These are phyloP conservation scores for Podaxis sp. DNA, from an alignment of 768 basidiomycete genomes.

Conservation along the genomic window DNA sequence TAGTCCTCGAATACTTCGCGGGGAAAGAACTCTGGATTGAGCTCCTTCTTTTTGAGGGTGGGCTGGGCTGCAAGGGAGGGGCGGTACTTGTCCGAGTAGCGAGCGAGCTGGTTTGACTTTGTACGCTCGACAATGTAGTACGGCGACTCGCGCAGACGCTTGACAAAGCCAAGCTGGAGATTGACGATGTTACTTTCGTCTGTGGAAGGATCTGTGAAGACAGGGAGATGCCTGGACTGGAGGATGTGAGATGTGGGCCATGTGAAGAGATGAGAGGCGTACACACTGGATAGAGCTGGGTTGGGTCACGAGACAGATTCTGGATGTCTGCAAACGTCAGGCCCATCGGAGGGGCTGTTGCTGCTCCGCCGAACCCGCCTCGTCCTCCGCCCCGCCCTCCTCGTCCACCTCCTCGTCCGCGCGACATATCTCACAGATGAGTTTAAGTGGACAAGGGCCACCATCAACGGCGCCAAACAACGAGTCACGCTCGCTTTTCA, in stretches of 20 bases:
- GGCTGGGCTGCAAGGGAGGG: conserved; percentile 60
- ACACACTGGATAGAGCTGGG: conserved; percentile 80
- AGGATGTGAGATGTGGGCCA: conserved; percentile 21
- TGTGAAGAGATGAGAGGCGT: conserved; percentile 20
- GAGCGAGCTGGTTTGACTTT: conserved; percentile 74
- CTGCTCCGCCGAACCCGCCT: conserved; percentile 55
- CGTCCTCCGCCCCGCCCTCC: conserved; percentile 46
- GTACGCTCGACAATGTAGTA: conserved; percentile 75
- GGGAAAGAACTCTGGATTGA: conserved; percentile 79
- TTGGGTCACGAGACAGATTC: conserved; percentile 70
- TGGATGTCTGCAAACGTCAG: conserved; percentile 80
- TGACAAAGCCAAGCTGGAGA: conserved; percentile 63
- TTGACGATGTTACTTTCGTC: conserved; percentile 67
- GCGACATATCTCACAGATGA: conserved; percentile 34
- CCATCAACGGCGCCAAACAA: conserved; percentile 15
- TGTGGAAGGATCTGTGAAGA: conserved; percentile 61
- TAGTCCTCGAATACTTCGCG: conserved; percentile 71
- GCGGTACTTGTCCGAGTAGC: conserved; percentile 84
- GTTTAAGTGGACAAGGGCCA: conserved; percentile 1
- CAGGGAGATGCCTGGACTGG: conserved; percentile 69
- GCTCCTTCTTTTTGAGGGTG: conserved; percentile 62
- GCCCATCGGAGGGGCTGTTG: conserved; percentile 68
- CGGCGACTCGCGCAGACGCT: conserved; percentile 63
- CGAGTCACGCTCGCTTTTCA: conserved; percentile 25
- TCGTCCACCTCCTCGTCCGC: conserved; percentile 40